phyloP scores from a whole-genome alignment of 2,329 filamentous ascomycete genomes.

The Diplocarpon rosae region DNA sequence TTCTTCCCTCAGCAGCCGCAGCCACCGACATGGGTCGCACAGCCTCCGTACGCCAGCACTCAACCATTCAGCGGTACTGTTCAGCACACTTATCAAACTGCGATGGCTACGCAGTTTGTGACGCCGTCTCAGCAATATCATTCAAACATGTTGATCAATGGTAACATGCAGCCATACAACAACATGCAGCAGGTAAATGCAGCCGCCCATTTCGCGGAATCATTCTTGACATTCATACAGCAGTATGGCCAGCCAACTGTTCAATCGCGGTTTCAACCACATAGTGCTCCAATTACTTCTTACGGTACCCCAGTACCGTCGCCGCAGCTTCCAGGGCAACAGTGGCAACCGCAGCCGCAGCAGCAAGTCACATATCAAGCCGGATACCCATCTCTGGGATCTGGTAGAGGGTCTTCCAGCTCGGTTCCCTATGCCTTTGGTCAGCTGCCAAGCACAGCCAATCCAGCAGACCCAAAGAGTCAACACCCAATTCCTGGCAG shows the following conservation, averaged over 20 bases:
- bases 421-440: conserved; percentile 62
- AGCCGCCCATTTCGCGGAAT: not conserved
- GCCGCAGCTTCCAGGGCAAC: conserved; percentile 21
- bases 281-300: conserved; percentile 26
- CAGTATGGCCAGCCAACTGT: conserved; percentile 22
- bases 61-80: conserved; percentile 38
- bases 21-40: conserved; percentile 46
- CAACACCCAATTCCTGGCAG: conserved; percentile 79
- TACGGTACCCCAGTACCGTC: conserved; percentile 27
- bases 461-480: conserved; percentile 59
- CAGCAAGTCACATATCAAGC: conserved; percentile 19
- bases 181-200: conserved; percentile 22
- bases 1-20: conserved; percentile 45
- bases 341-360: conserved; percentile 21
- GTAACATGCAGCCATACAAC: conserved; percentile 30
- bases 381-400: conserved; percentile 21
- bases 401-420: conserved; percentile 17
- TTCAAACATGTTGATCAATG: conserved; percentile 25
- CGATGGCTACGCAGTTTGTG: conserved; percentile 33
- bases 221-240: conserved; percentile 13
- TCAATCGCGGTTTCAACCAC: conserved; percentile 24
- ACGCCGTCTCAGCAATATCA: conserved; percentile 25
- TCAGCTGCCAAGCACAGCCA: conserved; percentile 60
- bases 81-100: conserved; percentile 25
- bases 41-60: conserved; percentile 40